Evolutionary conservation across 129 eudicot genomes (phyloP).

Genomic region (Flaveria linearis): DNA sequence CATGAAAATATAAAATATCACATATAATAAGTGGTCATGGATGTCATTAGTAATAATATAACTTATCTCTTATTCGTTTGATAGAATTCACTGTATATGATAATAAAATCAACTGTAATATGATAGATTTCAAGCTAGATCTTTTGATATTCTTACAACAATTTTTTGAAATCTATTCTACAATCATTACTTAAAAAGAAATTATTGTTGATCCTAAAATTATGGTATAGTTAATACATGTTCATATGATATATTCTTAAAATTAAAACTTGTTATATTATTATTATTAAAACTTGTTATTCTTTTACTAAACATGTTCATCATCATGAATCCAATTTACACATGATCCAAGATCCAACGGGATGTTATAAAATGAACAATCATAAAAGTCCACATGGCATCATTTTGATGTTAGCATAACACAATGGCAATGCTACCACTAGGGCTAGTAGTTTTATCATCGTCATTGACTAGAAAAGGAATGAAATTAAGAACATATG

Average conservation of each 20-base stretch:
- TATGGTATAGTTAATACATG: background rate
- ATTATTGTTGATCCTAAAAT: constrained; percentile 14
- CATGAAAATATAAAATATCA: constrained; percentile 10
- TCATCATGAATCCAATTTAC: constrained; percentile 27
- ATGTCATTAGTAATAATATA: background rate
- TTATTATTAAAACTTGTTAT: too few relatives aligned
- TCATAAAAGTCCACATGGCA: background rate
- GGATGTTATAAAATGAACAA: background rate
- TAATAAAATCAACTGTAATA: background rate
- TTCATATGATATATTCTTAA: background rate
- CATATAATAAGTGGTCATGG: background rate
- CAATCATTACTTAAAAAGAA: background rate
- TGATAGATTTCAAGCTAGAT: background rate
- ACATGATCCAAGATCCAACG: constrained; percentile 29
- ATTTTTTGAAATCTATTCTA: background rate
- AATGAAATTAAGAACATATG: too few relatives aligned
- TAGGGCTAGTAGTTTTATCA: background rate
- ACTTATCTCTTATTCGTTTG: background rate
- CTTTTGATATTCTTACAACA: background rate
- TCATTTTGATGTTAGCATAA: background rate
- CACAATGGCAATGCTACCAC: constrained; percentile 5
- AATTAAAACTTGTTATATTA: background rate
- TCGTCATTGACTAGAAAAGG: background rate
- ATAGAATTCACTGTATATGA: background rate
- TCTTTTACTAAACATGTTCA: background rate